Percentiles rank a stretch among this genome's conserved stretches.
These are phyloP conservation scores for Neoarthrinium moseri DNA, from an alignment of 2,329 filamentous ascomycete species.

Conservation along the genomic window DNA sequence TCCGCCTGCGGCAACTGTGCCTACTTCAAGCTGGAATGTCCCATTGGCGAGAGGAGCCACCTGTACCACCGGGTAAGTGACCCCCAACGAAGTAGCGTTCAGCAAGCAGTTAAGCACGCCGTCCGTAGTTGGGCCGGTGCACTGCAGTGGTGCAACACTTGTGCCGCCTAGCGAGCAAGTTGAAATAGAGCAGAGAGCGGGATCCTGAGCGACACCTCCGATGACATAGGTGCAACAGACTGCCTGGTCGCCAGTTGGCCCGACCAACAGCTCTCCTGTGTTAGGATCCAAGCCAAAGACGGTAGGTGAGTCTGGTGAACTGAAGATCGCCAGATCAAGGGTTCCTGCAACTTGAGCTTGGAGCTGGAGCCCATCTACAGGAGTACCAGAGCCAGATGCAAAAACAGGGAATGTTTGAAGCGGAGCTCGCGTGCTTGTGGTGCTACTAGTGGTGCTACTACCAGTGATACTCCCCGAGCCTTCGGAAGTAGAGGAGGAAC, in stretches of 20 bases:
- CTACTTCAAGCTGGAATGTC: background rate
- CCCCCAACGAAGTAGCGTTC: background rate
- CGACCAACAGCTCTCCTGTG: background rate
- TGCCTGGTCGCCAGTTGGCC: background rate
- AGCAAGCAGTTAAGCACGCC: background rate
- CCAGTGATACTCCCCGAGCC: background rate
- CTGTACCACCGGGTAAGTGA: background rate
- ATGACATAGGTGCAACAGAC: background rate
- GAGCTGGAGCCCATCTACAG: background rate
- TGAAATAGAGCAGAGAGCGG: background rate
- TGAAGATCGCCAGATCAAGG: background rate
- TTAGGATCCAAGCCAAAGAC: background rate
- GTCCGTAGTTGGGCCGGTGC: background rate
- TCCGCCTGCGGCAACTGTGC: background rate
- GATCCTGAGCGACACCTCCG: background rate
- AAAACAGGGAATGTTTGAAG: background rate
- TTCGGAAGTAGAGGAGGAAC: background rate
- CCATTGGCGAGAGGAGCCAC: background rate
- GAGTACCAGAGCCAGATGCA: background rate
- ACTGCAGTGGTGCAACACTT: background rate
- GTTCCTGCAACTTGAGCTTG: background rate
- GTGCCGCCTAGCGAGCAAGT: background rate
- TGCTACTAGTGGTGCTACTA: background rate
- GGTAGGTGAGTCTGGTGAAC: background rate
- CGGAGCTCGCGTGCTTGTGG: background rate